phyloP scores from a whole-genome alignment of 108 stramenopile species.

The Fistulifera solaris region DNA sequence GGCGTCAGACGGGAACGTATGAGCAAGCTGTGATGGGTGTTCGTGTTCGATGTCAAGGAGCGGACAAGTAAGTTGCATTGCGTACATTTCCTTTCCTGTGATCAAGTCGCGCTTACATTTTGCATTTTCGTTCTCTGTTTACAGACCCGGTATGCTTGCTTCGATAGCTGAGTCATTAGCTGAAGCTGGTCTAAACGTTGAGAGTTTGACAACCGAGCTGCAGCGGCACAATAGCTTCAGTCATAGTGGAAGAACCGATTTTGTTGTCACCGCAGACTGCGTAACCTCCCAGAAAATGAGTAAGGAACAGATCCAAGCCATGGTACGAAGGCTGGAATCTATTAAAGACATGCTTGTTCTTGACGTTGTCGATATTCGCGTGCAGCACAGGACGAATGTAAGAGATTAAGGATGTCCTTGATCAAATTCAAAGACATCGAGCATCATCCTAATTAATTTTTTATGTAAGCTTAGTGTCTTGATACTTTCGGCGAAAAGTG shows the following conservation, averaged over 20 bases:
- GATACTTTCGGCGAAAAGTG: too few relatives aligned
- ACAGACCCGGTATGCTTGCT: slow-evolving; percentile 77
- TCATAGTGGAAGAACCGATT: slow-evolving; percentile 31
- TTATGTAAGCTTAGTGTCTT: too few relatives aligned
- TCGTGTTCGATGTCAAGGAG: slow-evolving; percentile 72
- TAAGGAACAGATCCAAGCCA: slow-evolving; percentile 36
- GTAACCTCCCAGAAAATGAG: slow-evolving; percentile 37
- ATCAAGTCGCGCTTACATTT: slow-evolving; percentile 1
- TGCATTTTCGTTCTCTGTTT: too few relatives aligned
- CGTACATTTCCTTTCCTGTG: slow-evolving; percentile 1
- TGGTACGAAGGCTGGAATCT: slow-evolving; percentile 33
- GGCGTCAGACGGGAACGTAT: slow-evolving; percentile 34
- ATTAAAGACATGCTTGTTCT: slow-evolving; percentile 53
- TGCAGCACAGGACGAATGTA: slow-evolving; percentile 18
- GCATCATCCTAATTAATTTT: too few relatives aligned
- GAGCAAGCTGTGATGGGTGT: slow-evolving; percentile 46
- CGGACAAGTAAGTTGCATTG: slow-evolving; percentile 43
- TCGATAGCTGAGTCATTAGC: slow-evolving; percentile 51
- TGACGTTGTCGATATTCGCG: slow-evolving; percentile 62
- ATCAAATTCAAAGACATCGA: too few relatives aligned
- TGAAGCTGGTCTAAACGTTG: slow-evolving; percentile 55
- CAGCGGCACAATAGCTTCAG: slow-evolving; percentile 20
- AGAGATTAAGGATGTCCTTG: too few relatives aligned
- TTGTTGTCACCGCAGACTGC: slow-evolving; percentile 57
- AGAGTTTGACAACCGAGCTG: slow-evolving; percentile 65